phyloP scores from a whole-genome alignment of 495 filamentous ascomycete genomes.

The Penicillium manginii region DNA sequence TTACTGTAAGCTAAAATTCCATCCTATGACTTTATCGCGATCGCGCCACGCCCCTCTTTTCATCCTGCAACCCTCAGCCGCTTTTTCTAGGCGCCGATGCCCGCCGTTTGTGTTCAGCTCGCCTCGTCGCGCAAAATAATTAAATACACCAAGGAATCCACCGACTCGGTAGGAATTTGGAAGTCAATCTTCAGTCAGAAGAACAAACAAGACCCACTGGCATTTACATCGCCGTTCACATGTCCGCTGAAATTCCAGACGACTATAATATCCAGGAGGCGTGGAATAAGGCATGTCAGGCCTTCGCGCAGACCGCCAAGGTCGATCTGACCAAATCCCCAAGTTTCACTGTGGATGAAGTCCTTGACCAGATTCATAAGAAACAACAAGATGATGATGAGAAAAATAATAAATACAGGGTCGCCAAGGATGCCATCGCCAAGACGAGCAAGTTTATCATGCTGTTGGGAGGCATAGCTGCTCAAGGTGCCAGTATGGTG shows the following conservation, averaged over 20 bases:
- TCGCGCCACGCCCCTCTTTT: constrained; percentile 2
- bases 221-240: background rate
- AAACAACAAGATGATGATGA: constrained; percentile 25
- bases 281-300: constrained; percentile 22
- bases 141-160: background rate
- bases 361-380: constrained; percentile 24
- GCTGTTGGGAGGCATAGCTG: constrained; percentile 25
- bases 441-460: constrained; percentile 24
- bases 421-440: constrained; percentile 22
- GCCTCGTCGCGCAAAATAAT: background rate
- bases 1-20: constrained; percentile 1
- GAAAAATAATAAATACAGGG: constrained; percentile 21
- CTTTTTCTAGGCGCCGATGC: background rate
- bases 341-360: constrained; percentile 20
- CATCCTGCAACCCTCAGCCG: background rate
- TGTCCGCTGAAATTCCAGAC: constrained; percentile 10
- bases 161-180: background rate
- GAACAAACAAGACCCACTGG: background rate
- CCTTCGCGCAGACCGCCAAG: constrained; percentile 24
- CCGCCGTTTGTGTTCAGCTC: background rate
- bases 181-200: background rate
- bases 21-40: background rate
- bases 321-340: constrained; percentile 23
- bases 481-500: constrained; percentile 28
- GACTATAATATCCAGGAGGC: constrained; percentile 28